Evolutionary conservation across 306 rosid genomes (phyloP), one percentile per base, ranked within the genome.

Genomic region (Benincasa hispida): DNA sequence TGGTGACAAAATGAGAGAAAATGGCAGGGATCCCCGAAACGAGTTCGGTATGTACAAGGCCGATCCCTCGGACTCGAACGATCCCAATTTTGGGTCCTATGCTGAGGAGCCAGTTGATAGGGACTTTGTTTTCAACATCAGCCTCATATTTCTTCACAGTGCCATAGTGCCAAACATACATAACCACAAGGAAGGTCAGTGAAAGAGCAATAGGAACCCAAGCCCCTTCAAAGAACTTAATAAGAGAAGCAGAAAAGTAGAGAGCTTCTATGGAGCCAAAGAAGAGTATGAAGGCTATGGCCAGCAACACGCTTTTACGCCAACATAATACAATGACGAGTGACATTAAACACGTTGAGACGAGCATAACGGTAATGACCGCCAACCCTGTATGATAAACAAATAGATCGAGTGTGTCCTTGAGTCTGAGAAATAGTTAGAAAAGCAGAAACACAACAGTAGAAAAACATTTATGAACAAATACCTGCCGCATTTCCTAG

Each of bases 141-240:
- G 89, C 91, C 83, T 94, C 99, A 50, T 94, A 94, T 77, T 92
- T 94, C 88, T 90, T 90, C 53, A 90, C 73, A 0, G 97, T 92
- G 58, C 99, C 99, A 39, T 94, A 94, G 86, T 94, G 99, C 99
- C 99, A 94, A 67, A 87, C 87, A 74, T 88, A 92, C 99, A 94
- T 94, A 79, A 82, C 77, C 56, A 90, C 8, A 4, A 94, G 91
- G 85, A 94, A 94, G 77, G 89, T 92, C 65, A 94, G 67, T 24
- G 99, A 90, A 54, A 94, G 99, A 34, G 92, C 97, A 82, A 94
- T 69, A 5, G 99, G 97, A 76, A 94, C 96, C 99, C 99, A 94
- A 19, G 97, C 99, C 34, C 99, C 99, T 76, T 94, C 99, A 37
- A 81, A 87, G 83, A 94, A 94, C 87, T 94, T 94, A 69, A 87